Base-by-base conservation (phyloP, 176 grass and related monocot species). In the Oryza nivara region DNA sequence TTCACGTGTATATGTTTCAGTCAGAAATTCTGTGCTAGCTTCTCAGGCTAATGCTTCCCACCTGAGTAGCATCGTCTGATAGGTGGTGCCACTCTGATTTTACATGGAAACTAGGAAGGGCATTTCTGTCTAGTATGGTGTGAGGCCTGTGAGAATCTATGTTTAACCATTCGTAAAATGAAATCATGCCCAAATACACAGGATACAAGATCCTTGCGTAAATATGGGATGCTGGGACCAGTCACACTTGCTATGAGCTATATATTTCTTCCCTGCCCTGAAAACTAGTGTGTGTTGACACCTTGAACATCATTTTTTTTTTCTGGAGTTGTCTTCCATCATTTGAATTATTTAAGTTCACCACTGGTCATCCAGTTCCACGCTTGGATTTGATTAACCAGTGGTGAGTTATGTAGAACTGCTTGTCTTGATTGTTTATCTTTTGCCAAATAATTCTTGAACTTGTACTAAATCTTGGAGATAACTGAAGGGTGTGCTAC, bases 301-400 rank as follows among this genome's bases (percentile, higher is more conserved):
- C 20, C 3, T 8, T 75, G 72, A n/a, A 20, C 58, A 15, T 80
- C 8, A 1, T 85, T 51, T 11, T 63, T 51, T 51, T 63, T 23
- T 64, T 75, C 35, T 47, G 34, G 10, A 25, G 46, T 23, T 43
- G 23, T 34, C 34, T 56, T 41, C 65, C 44, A 65, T 69, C 67
- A 22, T 70, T 79, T 30, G 69, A n/a, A 52, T 67, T 84, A 7
- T 70, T 23, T 5, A 9, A 60, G 9, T 77, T 58, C 63, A 76
- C 63, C 5, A 19, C 22, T 68, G 44, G 6, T 15, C 25, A 65
- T 20, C 49, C 7, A 41, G 11, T 61, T 61, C 65, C 22, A 22
- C 48, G 16, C 74, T 44, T 80, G 3, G 5, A 23, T 72, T 82
- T 82, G 17, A 77, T 86, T 82, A 72, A 20, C 52, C 52, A 58